These are phyloP conservation scores for Lactarius quietus DNA, from an alignment of 768 basidiomycete genomes.

Conservation along the genomic window DNA sequence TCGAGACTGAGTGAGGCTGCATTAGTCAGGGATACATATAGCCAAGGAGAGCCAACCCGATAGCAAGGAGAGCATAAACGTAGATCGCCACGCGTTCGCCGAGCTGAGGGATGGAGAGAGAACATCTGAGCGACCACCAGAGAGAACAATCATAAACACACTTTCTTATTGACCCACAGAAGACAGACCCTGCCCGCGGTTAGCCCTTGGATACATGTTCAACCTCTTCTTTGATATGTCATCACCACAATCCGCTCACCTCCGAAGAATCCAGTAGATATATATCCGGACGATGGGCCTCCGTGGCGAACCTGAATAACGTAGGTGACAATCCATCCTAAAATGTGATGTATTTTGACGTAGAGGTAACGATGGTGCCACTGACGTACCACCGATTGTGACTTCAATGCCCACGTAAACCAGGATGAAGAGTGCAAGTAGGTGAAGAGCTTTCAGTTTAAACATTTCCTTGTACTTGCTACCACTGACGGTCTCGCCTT, in stretches of 20 bases:
- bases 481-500: slow-evolving; percentile 37
- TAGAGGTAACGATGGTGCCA: background rate
- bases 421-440: slow-evolving; percentile 42
- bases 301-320: slow-evolving; percentile 44
- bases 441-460: slow-evolving; percentile 37
- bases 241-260: slow-evolving; percentile 27
- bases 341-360: background rate
- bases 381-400: slow-evolving; percentile 36
- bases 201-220: slow-evolving; percentile 34
- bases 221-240: background rate
- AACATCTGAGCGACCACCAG: background rate
- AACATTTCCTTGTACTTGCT: slow-evolving; percentile 49
- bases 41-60: slow-evolving; percentile 33
- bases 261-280: slow-evolving; percentile 49
- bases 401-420: slow-evolving; percentile 43
- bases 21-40: background rate
- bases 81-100: slow-evolving; percentile 39
- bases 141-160: slow-evolving; percentile 18
- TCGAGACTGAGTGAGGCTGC: slow-evolving; percentile 39
- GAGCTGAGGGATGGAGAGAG: slow-evolving; percentile 28
- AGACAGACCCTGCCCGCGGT: slow-evolving; percentile 51
- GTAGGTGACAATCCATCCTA: slow-evolving; percentile 56
- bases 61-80: slow-evolving; percentile 36
- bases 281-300: slow-evolving; percentile 46
- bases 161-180: slow-evolving; percentile 47